Percentiles rank a stretch among this genome's conserved stretches.
These are phyloP conservation scores for Kockovaella imperatae DNA, from an alignment of 768 basidiomycete species.

Conservation along the genomic window DNA sequence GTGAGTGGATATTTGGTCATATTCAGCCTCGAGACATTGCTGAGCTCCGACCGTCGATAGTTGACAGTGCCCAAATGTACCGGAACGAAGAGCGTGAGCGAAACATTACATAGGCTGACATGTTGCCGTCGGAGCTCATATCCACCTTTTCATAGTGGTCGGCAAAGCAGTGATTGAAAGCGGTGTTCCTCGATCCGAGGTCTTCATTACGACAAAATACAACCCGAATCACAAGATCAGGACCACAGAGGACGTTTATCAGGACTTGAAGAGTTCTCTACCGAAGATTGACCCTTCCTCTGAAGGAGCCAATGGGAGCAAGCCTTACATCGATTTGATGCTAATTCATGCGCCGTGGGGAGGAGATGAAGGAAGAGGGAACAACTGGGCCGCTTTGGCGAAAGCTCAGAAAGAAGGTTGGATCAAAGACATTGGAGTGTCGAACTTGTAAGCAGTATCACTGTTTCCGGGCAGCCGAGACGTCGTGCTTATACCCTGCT, in stretches of 20 bases:
- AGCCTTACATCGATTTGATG: slow-evolving; percentile 42
- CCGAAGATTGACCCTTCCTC: slow-evolving; percentile 5
- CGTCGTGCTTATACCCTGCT: slow-evolving; percentile 36
- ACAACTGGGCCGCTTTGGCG: slow-evolving; percentile 26
- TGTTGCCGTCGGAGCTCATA: background rate
- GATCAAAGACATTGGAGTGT: slow-evolving; percentile 34
- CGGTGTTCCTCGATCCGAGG: slow-evolving; percentile 7
- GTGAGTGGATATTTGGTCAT: background rate
- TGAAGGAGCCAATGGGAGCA: slow-evolving; percentile 9
- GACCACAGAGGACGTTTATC: background rate
- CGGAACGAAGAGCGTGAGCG: slow-evolving; percentile 10
- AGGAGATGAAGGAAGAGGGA: slow-evolving; percentile 35
- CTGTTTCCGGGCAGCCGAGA: slow-evolving; percentile 17
- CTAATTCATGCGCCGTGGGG: slow-evolving; percentile 36
- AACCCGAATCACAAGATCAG: slow-evolving; percentile 4
- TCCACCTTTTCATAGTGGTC: slow-evolving; percentile 7
- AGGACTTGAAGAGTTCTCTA: slow-evolving; percentile 6
- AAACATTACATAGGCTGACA: background rate
- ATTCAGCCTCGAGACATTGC: background rate
- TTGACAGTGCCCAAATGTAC: background rate
- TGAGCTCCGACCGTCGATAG: slow-evolving; percentile 19
- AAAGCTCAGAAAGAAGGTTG: slow-evolving; percentile 32
- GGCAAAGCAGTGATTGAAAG: slow-evolving; percentile 5
- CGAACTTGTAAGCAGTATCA: slow-evolving; percentile 35
- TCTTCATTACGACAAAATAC: slow-evolving; percentile 22